Evolutionary conservation across 352 stramenopile species (phyloP).

Genomic region (Phytophthora ramorum): DNA sequence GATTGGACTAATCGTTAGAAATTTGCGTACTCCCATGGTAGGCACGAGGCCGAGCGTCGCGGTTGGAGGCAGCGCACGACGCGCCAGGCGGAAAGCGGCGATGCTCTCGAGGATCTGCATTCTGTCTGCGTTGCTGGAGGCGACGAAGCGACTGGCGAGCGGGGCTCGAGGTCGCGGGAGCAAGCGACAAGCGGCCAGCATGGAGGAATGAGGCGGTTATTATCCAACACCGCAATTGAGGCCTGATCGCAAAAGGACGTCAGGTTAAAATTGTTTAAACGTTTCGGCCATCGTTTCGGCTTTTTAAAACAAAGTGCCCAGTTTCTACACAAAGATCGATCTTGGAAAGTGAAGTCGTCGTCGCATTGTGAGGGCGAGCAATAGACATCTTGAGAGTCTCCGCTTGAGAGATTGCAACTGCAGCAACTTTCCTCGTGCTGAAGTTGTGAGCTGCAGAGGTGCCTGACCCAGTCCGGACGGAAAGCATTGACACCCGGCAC

Average conservation of each 20-base stretch:
- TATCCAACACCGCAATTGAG: constrained; percentile 28
- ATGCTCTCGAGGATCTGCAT: constrained; percentile 69
- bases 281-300: background rate
- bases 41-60: constrained; percentile 96
- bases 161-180: background rate
- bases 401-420: background rate
- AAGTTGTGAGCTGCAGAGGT: too few relatives aligned
- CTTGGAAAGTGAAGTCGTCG: constrained; percentile 22
- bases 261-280: too few relatives aligned
- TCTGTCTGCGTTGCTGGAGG: constrained; percentile 8
- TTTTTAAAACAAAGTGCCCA: too few relatives aligned
- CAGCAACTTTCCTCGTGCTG: too few relatives aligned
- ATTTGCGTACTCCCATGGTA: constrained; percentile 96
- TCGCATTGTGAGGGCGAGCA: constrained; percentile 13
- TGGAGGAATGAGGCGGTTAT: constrained; percentile 10
- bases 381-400: constrained; percentile 7
- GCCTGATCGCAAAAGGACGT: too few relatives aligned
- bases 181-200: constrained; percentile 24
- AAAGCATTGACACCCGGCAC: too few relatives aligned
- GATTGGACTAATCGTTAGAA: background rate
- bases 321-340: constrained; percentile 6
- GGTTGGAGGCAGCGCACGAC: constrained; percentile 51
- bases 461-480: too few relatives aligned
- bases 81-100: constrained; percentile 54
- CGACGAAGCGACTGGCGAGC: constrained; percentile 26